These are phyloP conservation scores for Calocybe gangraenosa DNA, from an alignment of 768 basidiomycete species.

Conservation along the genomic window DNA sequence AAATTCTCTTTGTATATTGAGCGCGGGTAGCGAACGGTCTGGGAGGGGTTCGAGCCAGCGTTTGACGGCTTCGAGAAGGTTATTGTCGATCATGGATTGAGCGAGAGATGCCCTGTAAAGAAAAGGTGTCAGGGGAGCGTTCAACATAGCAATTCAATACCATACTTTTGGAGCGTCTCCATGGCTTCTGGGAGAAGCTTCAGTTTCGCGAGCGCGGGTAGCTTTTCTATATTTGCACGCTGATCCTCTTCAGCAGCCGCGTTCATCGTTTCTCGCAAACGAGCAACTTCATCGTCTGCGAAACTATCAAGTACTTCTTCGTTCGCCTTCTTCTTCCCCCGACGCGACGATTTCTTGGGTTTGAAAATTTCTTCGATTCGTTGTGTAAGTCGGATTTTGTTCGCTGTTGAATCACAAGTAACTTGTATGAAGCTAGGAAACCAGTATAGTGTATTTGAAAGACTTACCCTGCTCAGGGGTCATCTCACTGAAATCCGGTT, in stretches of 20 bases:
- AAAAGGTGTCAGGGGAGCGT: constrained; percentile 6
- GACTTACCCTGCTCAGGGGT: constrained; percentile 72
- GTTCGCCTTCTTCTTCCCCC: constrained; percentile 70
- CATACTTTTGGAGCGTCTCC: constrained; percentile 89
- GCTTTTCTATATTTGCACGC: constrained; percentile 70
- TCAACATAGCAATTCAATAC: constrained; percentile 8
- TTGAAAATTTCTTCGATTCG: constrained; percentile 86
- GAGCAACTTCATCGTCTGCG: constrained; percentile 87
- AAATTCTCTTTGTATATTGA: constrained; percentile 93
- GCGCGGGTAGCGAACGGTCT: constrained; percentile 86
- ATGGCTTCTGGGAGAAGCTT: constrained; percentile 85
- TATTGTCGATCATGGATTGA: constrained; percentile 93
- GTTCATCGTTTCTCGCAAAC: constrained; percentile 87
- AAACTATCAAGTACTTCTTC: constrained; percentile 82
- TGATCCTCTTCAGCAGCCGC: constrained; percentile 82
- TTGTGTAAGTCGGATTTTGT: constrained; percentile 74
- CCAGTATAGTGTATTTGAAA: background rate
- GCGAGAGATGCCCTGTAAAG: constrained; percentile 66
- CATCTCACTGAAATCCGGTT: constrained; percentile 63
- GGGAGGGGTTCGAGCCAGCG: constrained; percentile 94
- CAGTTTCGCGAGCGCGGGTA: constrained; percentile 83
- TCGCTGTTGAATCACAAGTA: constrained; percentile 41
- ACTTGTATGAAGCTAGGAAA: no score
- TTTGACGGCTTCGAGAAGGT: constrained; percentile 84
- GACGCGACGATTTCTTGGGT: constrained; percentile 63